Conservation (phyloP, 176 grass and related monocot species). For the Rhipidocladum racemiflorum region DNA sequence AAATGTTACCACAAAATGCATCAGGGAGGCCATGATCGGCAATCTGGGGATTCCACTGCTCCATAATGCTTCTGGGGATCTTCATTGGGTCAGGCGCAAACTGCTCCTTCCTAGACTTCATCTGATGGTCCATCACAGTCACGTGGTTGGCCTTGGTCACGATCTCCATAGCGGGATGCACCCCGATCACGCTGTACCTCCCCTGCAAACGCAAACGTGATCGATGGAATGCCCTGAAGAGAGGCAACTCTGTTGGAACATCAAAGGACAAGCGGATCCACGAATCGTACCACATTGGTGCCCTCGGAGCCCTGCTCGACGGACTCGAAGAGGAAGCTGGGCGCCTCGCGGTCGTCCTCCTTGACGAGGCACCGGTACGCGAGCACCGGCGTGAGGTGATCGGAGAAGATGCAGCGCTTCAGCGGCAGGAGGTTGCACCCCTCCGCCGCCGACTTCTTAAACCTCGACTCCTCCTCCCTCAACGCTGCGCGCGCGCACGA, state of each 20-base stretch:
- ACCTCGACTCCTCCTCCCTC: too few relatives aligned
- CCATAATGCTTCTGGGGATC: conserved; percentile 71
- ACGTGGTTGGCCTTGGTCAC: conserved; percentile 54
- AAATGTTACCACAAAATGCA: conserved; percentile 69
- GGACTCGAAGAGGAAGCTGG: too few relatives aligned
- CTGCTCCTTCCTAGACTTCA: conserved; percentile 51
- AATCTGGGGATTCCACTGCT: conserved; percentile 61
- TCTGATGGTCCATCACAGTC: conserved; percentile 68
- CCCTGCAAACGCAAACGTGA: conserved; percentile 41
- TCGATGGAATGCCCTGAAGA: not conserved
- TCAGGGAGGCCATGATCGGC: conserved; percentile 62
- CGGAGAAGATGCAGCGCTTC: too few relatives aligned
- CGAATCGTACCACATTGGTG: too few relatives aligned
- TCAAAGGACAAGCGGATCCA: not conserved
- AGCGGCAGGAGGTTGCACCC: too few relatives aligned
- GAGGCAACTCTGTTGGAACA: not conserved
- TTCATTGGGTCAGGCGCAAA: conserved; percentile 60
- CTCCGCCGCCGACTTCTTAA: too few relatives aligned
- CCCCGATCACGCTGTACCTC: conserved; percentile 83
- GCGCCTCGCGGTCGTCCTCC: too few relatives aligned
- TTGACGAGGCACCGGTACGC: too few relatives aligned
- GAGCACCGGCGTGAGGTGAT: too few relatives aligned
- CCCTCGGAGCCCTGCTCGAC: too few relatives aligned
- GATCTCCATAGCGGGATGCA: too few relatives aligned
- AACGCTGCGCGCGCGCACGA: not conserved